These are phyloP conservation scores for Acanthamoeba lenticulata DNA, from an alignment of 208 protist species.

Conservation along the genomic window DNA sequence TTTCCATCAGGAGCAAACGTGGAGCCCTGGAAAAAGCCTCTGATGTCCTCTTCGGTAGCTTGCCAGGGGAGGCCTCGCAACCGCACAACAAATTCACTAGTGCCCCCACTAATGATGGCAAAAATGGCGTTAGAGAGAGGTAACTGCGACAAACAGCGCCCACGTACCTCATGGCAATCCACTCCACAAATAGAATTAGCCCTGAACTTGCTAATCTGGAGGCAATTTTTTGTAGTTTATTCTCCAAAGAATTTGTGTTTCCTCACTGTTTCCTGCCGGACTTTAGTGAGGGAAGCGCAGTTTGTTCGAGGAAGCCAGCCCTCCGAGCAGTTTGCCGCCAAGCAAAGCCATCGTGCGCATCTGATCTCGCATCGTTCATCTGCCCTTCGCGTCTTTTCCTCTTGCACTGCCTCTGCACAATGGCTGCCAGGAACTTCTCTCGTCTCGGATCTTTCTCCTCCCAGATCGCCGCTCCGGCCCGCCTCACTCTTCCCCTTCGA, in stretches of 20 bases:
- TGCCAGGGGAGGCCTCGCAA: conserved; percentile 14
- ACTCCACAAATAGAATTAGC: background rate
- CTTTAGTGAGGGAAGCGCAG: background rate
- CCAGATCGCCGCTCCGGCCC: background rate
- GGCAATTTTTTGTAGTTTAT: background rate
- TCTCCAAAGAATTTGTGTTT: background rate
- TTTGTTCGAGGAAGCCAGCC: background rate
- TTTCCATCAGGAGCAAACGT: conserved; percentile 10
- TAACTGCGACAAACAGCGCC: background rate
- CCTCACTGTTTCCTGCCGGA: background rate
- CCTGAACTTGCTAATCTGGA: background rate
- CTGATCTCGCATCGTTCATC: background rate
- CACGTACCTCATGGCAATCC: background rate
- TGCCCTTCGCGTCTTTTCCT: background rate
- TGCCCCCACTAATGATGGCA: no score
- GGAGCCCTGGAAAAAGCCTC: background rate
- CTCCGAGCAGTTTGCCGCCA: background rate
- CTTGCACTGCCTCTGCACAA: background rate
- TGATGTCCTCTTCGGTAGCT: conserved; percentile 32
- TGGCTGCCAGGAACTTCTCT: conserved; percentile 1
- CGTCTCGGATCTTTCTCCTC: conserved; percentile 16
- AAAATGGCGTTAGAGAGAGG: background rate
- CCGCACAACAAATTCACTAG: background rate
- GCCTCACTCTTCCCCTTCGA: conserved; percentile 36
- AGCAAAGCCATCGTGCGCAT: background rate